A percentile compares a stretch with the other conserved stretches of the same genome.
These are phyloP conservation scores for Suillus americanus DNA, from an alignment of 768 basidiomycete genomes.

Conservation along the genomic window DNA sequence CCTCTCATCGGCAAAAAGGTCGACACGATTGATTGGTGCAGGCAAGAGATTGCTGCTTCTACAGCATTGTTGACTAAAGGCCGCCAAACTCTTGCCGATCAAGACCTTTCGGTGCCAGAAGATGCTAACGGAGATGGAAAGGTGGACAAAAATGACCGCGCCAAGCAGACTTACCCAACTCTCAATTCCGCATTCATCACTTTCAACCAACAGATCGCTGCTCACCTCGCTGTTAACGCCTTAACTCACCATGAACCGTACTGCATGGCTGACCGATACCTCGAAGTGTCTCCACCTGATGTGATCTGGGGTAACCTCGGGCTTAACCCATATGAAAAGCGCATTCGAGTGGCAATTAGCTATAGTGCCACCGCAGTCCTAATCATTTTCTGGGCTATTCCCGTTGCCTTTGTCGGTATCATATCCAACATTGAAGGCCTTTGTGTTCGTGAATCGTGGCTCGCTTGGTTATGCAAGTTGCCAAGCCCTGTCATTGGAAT, in stretches of 20 bases:
- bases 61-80: slow-evolving; percentile 53
- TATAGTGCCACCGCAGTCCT: slow-evolving; percentile 77
- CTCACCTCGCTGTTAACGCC: slow-evolving; percentile 80
- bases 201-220: slow-evolving; percentile 91
- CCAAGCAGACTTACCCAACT: slow-evolving; percentile 48
- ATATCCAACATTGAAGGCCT: slow-evolving; percentile 80
- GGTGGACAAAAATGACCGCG: slow-evolving; percentile 10
- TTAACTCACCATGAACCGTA: slow-evolving; percentile 82
- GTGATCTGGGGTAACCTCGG: slow-evolving; percentile 91
- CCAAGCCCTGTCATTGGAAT: slow-evolving; percentile 72
- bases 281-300: slow-evolving; percentile 84
- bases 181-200: slow-evolving; percentile 81
- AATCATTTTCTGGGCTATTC: slow-evolving; percentile 87
- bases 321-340: slow-evolving; percentile 86
- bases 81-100: slow-evolving; percentile 28
- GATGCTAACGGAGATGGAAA: slow-evolving; percentile 16
- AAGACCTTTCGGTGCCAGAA: slow-evolving; percentile 24
- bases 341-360: slow-evolving; percentile 62
- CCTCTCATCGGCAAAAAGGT: slow-evolving; percentile 83
- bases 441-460: slow-evolving; percentile 62
- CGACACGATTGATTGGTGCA: slow-evolving; percentile 90
- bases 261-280: slow-evolving; percentile 71
- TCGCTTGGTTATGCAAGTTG: slow-evolving; percentile 81
- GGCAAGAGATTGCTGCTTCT: slow-evolving; percentile 65
- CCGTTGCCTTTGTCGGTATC: slow-evolving; percentile 83